Base-by-base conservation (phyloP, 495 filamentous ascomycete genomes). In the Daldinia loculata region DNA sequence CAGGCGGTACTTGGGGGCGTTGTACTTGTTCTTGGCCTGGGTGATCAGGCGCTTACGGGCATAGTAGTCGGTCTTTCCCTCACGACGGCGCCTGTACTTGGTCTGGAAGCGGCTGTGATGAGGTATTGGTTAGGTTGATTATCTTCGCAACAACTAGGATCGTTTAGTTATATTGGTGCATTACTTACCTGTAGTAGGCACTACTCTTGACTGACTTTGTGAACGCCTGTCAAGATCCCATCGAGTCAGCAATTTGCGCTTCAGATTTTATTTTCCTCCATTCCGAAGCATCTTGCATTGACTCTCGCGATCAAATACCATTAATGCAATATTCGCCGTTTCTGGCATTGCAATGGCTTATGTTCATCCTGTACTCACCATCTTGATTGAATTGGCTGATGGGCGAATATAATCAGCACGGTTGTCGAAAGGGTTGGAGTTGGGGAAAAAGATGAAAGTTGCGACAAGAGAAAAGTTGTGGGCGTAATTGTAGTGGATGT, bases 11-110 rank as follows among this genome's bases (percentile, higher is more conserved):
- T 99, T 99, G 82, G 95, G 95, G 55, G 95, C 91, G 83, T 94
- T 95, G 92, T 98, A 99, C 89, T 98, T 98, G 93, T 98, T 98
- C 93, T 98, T 99, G 84, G 95, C 95, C 88, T 99, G 95, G 85
- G 93, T 94, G 89, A 97, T 96, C 84, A 99, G 88, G 78, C 95
- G 92, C 91, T 98, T 97, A 86, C 95, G 95, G 80, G 95, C 95
- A 83, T 97, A 98, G 92, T 99, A 99, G 82, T 99, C 95, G 85
- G 95, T 99, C 92, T 98, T 99, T 82, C 95, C 95, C 82, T 90
- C 81, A 71, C 95, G 90, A 81, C 95, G 91, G 82, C 95, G 93
- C 86, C 92, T 95, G 92, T 98, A 99, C 90, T 99, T 99, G 83
- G 95, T 97, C 88, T 99, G 95, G 88, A 92, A 99, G 82, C 95